Evolutionary conservation across 148 eudicot species (phyloP), one percentile per base, ranked within the genome.

Genomic region (Limonium bicolor): DNA sequence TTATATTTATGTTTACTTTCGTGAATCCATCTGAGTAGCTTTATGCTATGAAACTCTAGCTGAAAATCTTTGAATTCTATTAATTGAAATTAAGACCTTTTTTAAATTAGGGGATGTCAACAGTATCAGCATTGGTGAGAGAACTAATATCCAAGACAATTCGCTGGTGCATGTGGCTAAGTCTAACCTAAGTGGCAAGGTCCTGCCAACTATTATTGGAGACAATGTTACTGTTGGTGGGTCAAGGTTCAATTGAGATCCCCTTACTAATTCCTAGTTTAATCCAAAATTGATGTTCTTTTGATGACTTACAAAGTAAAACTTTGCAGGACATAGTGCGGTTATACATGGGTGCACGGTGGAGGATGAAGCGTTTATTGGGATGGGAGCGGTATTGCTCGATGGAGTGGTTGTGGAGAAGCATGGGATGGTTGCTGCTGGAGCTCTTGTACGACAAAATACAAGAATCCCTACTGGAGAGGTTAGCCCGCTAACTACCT

Each of bases 401-500:
- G 70, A 69, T 37, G 75, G 75, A 29, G 70, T 64, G 20, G 70
- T 64, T 51, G 70, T 69, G 24, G 66, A 60, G 28, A 69, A 60
- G 47, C 53, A 69, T 51, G 63, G 59, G 46, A 69, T 69, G 75
- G 75, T 69, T 35, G 70, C 75, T 39, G 70, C 75, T 35, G 70
- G 75, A 51, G 54, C 75, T 26, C 70, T 64, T 20, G 67, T 69
- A 12, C 64, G 60, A 42, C 75, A 64, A 56, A 50, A 69, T 32
- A 64, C 66, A 0, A 51, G 60, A 50, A 56, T 69, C 40, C 70
- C 66, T 24, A 13, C 41, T 34, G 54, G 71, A 50, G 71, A 66
- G 71, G 71, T 66, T 19, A 38, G 69, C 33, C 23, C n/a, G 14
- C 22, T 13, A 43, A 23, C 0, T 41, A 41, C 25, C 20, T 23